These are phyloP conservation scores for Phlebiopsis flavidoalba DNA, from an alignment of 768 basidiomycete genomes.

Conservation along the genomic window DNA sequence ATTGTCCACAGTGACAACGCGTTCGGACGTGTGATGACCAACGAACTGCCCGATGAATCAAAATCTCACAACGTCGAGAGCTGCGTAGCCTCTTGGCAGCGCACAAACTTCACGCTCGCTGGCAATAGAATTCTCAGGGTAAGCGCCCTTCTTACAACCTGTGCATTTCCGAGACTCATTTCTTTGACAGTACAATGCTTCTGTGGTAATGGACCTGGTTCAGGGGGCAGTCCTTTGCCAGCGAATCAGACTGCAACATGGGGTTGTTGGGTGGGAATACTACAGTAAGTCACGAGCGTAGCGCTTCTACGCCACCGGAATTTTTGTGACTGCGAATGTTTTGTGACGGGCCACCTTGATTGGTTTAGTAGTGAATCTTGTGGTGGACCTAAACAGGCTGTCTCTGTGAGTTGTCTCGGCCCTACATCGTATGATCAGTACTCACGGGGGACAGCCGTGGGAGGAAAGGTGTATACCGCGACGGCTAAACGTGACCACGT, in stretches of 20 bases:
- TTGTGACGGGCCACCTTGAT: constrained; percentile 10
- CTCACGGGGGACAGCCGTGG: background rate
- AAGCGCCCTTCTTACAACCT: background rate
- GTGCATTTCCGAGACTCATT: background rate
- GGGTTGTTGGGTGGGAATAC: constrained; percentile 66
- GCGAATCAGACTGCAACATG: constrained; percentile 61
- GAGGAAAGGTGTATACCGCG: constrained; percentile 45
- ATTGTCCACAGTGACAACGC: constrained; percentile 44
- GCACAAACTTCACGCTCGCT: constrained; percentile 57
- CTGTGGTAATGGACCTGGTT: constrained; percentile 64
- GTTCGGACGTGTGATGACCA: constrained; percentile 54
- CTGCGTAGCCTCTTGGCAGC: constrained; percentile 58
- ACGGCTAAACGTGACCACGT: constrained; percentile 42
- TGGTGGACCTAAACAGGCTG: constrained; percentile 66
- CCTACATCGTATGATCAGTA: background rate
- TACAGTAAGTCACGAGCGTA: constrained; percentile 48
- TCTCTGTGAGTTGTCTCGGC: constrained; percentile 36
- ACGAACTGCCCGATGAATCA: constrained; percentile 33
- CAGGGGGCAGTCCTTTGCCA: constrained; percentile 50
- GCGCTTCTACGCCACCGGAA: background rate
- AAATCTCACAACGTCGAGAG: constrained; percentile 50
- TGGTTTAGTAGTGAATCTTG: constrained; percentile 57
- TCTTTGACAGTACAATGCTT: constrained; percentile 17
- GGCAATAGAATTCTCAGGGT: constrained; percentile 58
- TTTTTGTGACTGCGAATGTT: no score